phyloP scores from a whole-genome alignment of 352 stramenopile species.

The Globisporangium cylindrosporum region DNA sequence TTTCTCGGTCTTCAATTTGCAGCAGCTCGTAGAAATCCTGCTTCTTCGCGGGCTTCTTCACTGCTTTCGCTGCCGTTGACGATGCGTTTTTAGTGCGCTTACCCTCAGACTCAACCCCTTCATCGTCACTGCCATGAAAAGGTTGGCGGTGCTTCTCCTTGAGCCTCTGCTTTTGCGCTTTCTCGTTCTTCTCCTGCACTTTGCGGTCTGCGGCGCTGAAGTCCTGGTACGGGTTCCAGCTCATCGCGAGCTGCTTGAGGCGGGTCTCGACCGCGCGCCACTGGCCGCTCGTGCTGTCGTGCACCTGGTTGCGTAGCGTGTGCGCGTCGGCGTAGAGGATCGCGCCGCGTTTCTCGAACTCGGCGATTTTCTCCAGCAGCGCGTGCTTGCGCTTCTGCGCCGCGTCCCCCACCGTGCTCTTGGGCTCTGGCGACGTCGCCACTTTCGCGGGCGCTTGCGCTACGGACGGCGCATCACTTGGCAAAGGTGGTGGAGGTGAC shows the following conservation, averaged over 20 bases:
- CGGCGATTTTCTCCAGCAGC: slow-evolving; percentile 57
- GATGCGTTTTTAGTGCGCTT: background rate
- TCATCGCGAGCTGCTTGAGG: slow-evolving; percentile 50
- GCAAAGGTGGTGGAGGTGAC: background rate
- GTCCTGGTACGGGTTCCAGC: slow-evolving; percentile 80
- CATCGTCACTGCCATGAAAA: background rate
- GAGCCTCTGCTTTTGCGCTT: slow-evolving; percentile 13
- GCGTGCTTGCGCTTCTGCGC: slow-evolving; percentile 22
- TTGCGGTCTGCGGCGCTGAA: slow-evolving; percentile 23
- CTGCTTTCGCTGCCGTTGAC: background rate
- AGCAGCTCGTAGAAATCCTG: slow-evolving; percentile 70
- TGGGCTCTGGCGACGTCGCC: background rate
- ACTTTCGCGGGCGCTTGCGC: background rate
- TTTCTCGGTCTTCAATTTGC: slow-evolving; percentile 23
- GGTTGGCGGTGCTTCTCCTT: background rate
- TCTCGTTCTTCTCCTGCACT: slow-evolving; percentile 15
- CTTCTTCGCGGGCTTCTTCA: slow-evolving; percentile 32
- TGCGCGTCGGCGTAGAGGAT: slow-evolving; percentile 57
- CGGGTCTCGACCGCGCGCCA: slow-evolving; percentile 59
- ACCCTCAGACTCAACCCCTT: background rate
- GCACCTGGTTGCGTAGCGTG: slow-evolving; percentile 63
- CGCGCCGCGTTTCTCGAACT: slow-evolving; percentile 48
- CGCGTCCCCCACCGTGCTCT: background rate
- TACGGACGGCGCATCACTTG: background rate
- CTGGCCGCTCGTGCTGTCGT: slow-evolving; percentile 56